Percentiles rank a stretch among this genome's conserved stretches.
These are phyloP conservation scores for Pyronema domesticum DNA, from an alignment of 495 filamentous ascomycete genomes.

Conservation along the genomic window DNA sequence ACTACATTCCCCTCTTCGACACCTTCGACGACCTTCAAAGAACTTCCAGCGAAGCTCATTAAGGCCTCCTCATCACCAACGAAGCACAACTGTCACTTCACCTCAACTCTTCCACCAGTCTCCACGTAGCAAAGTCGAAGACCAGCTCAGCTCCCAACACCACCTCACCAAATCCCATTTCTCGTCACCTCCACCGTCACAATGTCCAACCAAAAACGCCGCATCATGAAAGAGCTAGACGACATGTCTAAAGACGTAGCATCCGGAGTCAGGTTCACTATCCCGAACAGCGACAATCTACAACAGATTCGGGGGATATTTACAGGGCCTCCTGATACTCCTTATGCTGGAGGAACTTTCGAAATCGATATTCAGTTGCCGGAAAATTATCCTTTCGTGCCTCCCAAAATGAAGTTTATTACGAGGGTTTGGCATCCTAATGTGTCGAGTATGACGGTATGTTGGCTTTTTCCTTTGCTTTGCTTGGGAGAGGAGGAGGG, in stretches of 20 bases:
- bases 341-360: constrained; percentile 80
- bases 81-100: no score
- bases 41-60: no score
- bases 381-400: constrained; percentile 79
- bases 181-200: neutral
- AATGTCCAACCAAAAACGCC: constrained; percentile 37
- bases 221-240: constrained; percentile 76
- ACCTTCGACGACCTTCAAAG: no score
- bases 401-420: constrained; percentile 79
- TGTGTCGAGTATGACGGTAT: constrained; percentile 82
- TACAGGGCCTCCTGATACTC: constrained; percentile 74
- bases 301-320: constrained; percentile 74
- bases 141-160: no score
- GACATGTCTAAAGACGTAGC: constrained; percentile 66
- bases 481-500: no score
- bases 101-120: no score
- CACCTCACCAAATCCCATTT: neutral
- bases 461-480: no score
- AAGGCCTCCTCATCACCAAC: no score
- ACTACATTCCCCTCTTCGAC: no score
- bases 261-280: constrained; percentile 53
- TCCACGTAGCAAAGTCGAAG: no score
- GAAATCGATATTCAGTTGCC: constrained; percentile 74
- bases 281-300: constrained; percentile 48
- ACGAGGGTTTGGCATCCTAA: constrained; percentile 99